Percentiles rank a stretch among this genome's conserved stretches.
These are phyloP conservation scores for Akanthomyces dipterigenus DNA, from an alignment of 2,329 filamentous ascomycete genomes.

Conservation along the genomic window DNA sequence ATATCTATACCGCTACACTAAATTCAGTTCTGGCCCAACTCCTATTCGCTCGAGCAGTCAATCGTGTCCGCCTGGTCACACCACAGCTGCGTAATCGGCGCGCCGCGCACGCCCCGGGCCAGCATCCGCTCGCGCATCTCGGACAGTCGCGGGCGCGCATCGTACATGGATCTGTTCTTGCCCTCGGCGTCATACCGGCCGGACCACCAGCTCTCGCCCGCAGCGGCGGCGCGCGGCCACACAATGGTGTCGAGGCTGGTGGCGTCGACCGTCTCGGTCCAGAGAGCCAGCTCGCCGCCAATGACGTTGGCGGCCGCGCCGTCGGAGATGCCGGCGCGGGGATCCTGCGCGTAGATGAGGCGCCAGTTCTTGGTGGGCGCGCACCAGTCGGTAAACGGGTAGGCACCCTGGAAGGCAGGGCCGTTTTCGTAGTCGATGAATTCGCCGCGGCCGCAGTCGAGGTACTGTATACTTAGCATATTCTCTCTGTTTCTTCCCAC, in stretches of 20 bases:
- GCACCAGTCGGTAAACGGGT: conserved; percentile 78
- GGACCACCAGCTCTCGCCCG: conserved; percentile 75
- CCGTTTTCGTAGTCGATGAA: conserved; percentile 67
- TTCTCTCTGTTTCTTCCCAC: background rate
- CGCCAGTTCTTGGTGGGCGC: conserved; percentile 74
- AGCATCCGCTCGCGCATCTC: conserved; percentile 75
- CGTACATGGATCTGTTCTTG: conserved; percentile 63
- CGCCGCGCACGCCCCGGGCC: conserved; percentile 55
- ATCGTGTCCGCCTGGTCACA: conserved; percentile 47
- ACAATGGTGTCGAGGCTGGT: conserved; percentile 68
- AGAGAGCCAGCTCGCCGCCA: conserved; percentile 76
- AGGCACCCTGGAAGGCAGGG: conserved; percentile 43
- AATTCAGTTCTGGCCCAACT: background rate
- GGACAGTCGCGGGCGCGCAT: conserved; percentile 61
- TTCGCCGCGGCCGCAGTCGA: conserved; percentile 75
- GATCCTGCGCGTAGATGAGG: conserved; percentile 74
- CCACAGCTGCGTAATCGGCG: conserved; percentile 64
- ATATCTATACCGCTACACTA: background rate
- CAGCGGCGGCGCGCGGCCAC: conserved; percentile 71
- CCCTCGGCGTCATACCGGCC: conserved; percentile 60
- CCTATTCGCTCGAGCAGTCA: conserved; percentile 6
- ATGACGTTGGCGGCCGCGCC: conserved; percentile 61
- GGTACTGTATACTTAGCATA: conserved; percentile 49
- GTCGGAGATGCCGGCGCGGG: conserved; percentile 54
- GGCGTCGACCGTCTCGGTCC: conserved; percentile 72